Conservation (phyloP, 140 eudicot species). For the Stevia rebaudiana region DNA sequence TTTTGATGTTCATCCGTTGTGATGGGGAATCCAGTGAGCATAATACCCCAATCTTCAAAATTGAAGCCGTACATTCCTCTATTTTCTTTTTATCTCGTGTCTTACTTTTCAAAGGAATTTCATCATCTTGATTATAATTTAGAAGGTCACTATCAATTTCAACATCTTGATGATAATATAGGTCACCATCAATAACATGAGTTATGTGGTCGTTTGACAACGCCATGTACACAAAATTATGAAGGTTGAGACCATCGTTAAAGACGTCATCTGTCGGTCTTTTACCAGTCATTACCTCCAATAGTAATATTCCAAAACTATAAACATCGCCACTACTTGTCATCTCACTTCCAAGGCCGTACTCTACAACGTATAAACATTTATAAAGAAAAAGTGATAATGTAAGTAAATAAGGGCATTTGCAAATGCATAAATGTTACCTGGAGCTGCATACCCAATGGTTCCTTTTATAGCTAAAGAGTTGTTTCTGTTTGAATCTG, state of each 20-base stretch:
- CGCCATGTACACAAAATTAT: not conserved
- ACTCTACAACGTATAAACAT: slow-evolving; percentile 15
- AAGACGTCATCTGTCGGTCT: slow-evolving; percentile 7
- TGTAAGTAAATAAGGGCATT: not conserved
- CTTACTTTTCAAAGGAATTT: not conserved
- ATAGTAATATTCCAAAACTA: slow-evolving; percentile 7
- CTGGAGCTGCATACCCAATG: slow-evolving; percentile 22
- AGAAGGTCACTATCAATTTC: slow-evolving; percentile 6
- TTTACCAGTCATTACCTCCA: slow-evolving; percentile 11
- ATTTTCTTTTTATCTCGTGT: not conserved
- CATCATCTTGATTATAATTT: not conserved
- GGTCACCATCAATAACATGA: slow-evolving; percentile 9
- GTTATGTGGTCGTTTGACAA: not conserved
- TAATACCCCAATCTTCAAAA: slow-evolving; percentile 8
- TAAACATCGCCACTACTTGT: slow-evolving; percentile 6
- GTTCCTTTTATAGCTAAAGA: slow-evolving; percentile 30
- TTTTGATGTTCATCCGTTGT: not conserved
- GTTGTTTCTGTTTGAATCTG: not conserved
- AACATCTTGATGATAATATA: not conserved
- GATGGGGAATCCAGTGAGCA: slow-evolving; percentile 8
- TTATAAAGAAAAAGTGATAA: not conserved
- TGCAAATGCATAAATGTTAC: not conserved
- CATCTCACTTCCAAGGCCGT: slow-evolving; percentile 18
- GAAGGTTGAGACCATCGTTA: slow-evolving; percentile 10
- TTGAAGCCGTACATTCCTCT: not conserved